Base-by-base conservation (phyloP, 352 stramenopile species). In the Globisporangium cylindrosporum region DNA sequence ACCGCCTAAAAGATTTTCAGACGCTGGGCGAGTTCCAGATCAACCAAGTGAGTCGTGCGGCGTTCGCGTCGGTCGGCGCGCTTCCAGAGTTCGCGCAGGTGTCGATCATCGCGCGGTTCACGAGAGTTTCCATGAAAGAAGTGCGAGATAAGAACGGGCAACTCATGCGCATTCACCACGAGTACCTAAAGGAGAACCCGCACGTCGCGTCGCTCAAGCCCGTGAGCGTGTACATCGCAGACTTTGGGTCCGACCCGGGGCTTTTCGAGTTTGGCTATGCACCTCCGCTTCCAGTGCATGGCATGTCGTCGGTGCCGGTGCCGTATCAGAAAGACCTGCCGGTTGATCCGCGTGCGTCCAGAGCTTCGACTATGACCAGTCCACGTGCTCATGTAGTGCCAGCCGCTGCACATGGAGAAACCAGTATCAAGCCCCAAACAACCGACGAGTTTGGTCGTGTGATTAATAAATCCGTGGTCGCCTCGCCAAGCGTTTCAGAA, bases 31-130 rank as follows among this genome's bases (percentile, higher is more conserved):
- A 75, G 29, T 95, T 95, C 51, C 65, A 70, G 24, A 67, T 95
- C 4, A 80, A 85, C 7, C 84, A 95, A 76, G 80, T 95, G 20
- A 93, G 84, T 65, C 82, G 85, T 32, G 78, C 83, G 53, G 82
- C 84, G 8, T 88, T 93, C 63, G 73, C 86, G 41, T 84, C 81
- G 1, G 77, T 95, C 55, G 76, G 80, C 18, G 63, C 76, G 3
- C 84, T 93, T 58, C 87, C 87, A 1, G 85, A 92, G 56, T 95
- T 93, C 58, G 84, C 85, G 27, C 87, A 95, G 70, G 80, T 90
- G 32, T 66, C 76, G 24, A 87, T 95, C 54, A 78, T 93, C 22
- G 76, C 85, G 3, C 82, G 84, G 1, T 95, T 95, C 64, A 76
- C 78, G 7, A 81, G 84, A 20, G 88, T 80, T 15, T 74, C 78